Conservation (phyloP, 2,329 filamentous ascomycete genomes). For the Diaporthe vexans region DNA sequence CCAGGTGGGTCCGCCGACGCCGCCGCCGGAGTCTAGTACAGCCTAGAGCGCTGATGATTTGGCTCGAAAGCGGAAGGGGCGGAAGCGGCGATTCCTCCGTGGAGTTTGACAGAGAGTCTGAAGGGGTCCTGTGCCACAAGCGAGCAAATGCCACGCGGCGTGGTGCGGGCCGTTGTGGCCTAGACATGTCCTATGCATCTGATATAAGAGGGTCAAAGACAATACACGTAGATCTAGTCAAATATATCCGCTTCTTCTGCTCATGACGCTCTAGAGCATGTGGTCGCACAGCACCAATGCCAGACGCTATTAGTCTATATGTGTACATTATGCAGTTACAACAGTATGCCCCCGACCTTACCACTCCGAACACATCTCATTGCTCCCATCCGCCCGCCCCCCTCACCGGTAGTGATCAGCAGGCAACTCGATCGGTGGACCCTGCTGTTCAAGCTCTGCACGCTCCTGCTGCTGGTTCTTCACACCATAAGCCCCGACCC, state of each 20-base stretch:
- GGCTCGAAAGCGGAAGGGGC: neutral
- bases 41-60: neutral
- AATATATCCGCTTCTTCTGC: neutral
- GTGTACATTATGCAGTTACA: neutral
- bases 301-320: neutral
- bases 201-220: neutral
- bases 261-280: neutral
- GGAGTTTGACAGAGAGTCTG: neutral
- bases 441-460: conserved; percentile 18
- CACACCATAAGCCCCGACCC: conserved; percentile 4
- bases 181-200: neutral
- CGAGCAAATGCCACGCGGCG: neutral
- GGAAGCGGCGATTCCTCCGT: neutral
- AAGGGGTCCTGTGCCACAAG: neutral
- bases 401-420: conserved; percentile 12
- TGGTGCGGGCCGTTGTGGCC: neutral
- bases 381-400: too few species aligned
- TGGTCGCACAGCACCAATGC: neutral
- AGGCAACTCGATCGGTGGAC: conserved; percentile 19
- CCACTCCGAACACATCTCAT: neutral
- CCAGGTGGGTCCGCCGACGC: conserved; percentile 25
- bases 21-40: neutral
- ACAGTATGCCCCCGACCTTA: neutral
- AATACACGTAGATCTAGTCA: neutral
- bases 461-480: conserved; percentile 27